These are phyloP conservation scores for Aspergillus affinis DNA, from an alignment of 495 filamentous ascomycete genomes.

Conservation along the genomic window DNA sequence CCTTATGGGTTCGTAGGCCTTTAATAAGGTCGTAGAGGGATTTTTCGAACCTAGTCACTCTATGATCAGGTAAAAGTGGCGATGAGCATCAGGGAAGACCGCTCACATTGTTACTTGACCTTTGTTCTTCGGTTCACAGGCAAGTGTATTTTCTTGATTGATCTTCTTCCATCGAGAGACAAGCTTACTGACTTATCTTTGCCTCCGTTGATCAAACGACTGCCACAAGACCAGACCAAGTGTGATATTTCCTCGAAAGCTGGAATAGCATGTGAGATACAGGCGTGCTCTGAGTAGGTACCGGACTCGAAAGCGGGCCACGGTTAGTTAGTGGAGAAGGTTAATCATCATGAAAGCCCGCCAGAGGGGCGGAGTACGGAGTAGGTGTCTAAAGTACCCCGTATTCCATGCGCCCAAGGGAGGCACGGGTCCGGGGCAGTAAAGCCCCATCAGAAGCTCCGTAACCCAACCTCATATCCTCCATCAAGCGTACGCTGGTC, in stretches of 20 bases:
- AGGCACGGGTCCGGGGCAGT: no score
- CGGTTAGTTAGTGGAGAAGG: no score
- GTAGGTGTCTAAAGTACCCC: no score
- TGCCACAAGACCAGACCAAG: neutral
- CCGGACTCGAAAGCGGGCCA: no score
- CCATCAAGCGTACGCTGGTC: no score
- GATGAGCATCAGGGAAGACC: neutral
- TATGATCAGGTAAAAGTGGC: neutral
- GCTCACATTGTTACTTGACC: slow-evolving; percentile 17
- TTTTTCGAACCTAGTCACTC: slow-evolving; percentile 83
- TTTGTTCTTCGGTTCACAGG: neutral
- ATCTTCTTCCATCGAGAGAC: neutral
- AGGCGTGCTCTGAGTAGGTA: no score
- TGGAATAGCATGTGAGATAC: neutral
- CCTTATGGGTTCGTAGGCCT: slow-evolving; percentile 90
- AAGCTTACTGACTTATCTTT: neutral
- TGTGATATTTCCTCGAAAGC: neutral
- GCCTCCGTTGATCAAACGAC: neutral
- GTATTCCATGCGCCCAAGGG: no score
- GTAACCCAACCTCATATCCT: no score
- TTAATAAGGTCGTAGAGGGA: slow-evolving; percentile 98
- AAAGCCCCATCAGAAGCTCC: no score
- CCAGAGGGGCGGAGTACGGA: no score
- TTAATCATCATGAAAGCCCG: no score
- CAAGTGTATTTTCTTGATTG: neutral